Evolutionary conservation across 495 filamentous ascomycete species (phyloP).

Genomic region (Talaromyces liani): DNA sequence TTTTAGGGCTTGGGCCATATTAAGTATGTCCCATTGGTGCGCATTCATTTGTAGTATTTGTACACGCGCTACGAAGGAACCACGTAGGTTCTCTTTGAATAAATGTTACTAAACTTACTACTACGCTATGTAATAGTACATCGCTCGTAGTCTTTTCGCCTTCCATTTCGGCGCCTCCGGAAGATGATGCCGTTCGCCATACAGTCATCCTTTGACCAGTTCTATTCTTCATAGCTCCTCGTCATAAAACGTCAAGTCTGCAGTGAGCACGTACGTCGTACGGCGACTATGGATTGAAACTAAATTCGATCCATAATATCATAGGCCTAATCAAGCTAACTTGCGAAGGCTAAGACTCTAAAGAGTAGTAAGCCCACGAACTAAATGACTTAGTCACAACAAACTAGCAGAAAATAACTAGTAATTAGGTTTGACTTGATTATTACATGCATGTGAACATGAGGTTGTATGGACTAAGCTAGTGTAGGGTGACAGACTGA

Average conservation of each 20-base stretch:
- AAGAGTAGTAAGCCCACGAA: not conserved
- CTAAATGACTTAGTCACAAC: not conserved
- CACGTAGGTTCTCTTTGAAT: not conserved
- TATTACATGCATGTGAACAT: slow-evolving; percentile 2
- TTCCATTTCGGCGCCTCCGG: not conserved
- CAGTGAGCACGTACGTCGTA: not conserved
- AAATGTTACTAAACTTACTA: not conserved
- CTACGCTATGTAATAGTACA: not conserved
- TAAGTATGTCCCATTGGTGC: not conserved
- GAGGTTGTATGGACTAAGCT: not conserved
- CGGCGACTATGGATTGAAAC: not conserved
- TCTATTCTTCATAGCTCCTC: not conserved
- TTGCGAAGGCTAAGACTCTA: not conserved
- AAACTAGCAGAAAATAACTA: not conserved
- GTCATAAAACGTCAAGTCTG: not conserved
- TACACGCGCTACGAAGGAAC: not conserved
- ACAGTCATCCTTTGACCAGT: not conserved
- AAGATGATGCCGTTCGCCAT: not conserved
- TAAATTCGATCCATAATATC: not conserved
- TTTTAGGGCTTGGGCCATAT: not conserved
- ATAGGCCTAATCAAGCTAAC: not conserved
- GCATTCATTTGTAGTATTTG: not conserved
- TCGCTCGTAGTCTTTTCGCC: not conserved
- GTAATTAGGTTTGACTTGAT: not conserved
- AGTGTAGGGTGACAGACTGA: not conserved